A percentile compares a stretch with the other conserved stretches of the same genome.
These are phyloP conservation scores for Diplosphaera chodatii DNA, from an alignment of 139 green algal species.

Conservation along the genomic window DNA sequence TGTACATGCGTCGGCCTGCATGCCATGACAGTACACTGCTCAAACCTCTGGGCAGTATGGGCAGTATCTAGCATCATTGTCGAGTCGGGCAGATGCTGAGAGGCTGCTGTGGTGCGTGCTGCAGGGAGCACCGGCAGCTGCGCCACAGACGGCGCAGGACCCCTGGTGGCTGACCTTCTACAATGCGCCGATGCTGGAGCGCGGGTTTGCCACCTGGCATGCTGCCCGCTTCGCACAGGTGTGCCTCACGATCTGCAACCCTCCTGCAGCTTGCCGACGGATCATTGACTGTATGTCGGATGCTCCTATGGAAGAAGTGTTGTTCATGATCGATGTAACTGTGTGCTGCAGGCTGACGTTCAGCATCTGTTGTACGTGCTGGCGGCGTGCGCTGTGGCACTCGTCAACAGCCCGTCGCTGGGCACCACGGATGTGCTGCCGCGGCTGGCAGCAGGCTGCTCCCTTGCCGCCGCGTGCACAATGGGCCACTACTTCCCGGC, in stretches of 20 bases:
- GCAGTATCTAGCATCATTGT: too few species aligned
- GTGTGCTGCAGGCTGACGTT: background rate
- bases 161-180: background rate
- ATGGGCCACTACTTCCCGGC: background rate
- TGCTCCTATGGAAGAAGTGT: too few species aligned
- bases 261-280: too few species aligned
- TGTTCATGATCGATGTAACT: too few species aligned
- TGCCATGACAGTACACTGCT: too few species aligned
- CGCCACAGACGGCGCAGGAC: background rate
- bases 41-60: too few species aligned
- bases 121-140: too few species aligned
- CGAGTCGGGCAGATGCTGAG: too few species aligned
- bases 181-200: background rate
- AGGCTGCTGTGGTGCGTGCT: too few species aligned
- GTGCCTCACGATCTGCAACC: background rate
- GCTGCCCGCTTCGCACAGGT: background rate
- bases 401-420: background rate
- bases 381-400: background rate
- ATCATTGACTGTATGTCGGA: too few species aligned
- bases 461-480: background rate
- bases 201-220: background rate
- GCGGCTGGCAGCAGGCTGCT: background rate
- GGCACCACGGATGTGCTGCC: background rate
- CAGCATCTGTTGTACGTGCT: background rate
- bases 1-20: too few species aligned